Base-by-base conservation (phyloP, 306 rosid genomes). In the Leucaena leucocephala region DNA sequence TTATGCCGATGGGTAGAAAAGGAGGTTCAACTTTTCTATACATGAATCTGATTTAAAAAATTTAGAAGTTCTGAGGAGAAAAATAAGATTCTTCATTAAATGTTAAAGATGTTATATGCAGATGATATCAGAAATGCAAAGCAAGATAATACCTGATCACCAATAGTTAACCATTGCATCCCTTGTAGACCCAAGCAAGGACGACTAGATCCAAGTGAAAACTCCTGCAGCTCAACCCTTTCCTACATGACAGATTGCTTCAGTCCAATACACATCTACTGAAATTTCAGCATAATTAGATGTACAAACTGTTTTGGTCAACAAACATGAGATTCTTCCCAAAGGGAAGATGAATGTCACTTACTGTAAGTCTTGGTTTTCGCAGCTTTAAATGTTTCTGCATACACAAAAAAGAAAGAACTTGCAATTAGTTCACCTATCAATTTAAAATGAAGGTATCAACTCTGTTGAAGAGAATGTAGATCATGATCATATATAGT, bases 131-230 rank as follows among this genome's bases (percentile, higher is more conserved):
- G 57, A 82, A 82, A 62, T 65, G 61, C 33, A 50, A 76, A 62
- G 27, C 78, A 81, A 87, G 84, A 67, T 67, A 85, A 79, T 76
- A 95, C 99, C 98, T 86, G 96, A 86, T 87, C 90, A 81, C 90
- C 88, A 21, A 78, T 72, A 78, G 97, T 89, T 70, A 85, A 90
- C 99, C 99, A 96, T 35, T 90, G 90, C 87, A 87, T 90, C 79
- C 99, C 99, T 65, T 87, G 91, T 68, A 89, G 85, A 33, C 96
- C 99, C 89, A 96, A 80, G 86, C 86, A 74, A 66, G 99, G 99
- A 76, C 98, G 97, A 78, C 90, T 75, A 62, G 96, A 87, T 77
- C 99, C 99, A 35, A 93, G 86, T 58, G 98, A 90, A 82, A 93
- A 90, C 71, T 84, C 96, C 71, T 75, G 93, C 72, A 96, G 77